These are phyloP conservation scores for Glaciozyma martinii DNA, from an alignment of 768 basidiomycete species.

Conservation along the genomic window DNA sequence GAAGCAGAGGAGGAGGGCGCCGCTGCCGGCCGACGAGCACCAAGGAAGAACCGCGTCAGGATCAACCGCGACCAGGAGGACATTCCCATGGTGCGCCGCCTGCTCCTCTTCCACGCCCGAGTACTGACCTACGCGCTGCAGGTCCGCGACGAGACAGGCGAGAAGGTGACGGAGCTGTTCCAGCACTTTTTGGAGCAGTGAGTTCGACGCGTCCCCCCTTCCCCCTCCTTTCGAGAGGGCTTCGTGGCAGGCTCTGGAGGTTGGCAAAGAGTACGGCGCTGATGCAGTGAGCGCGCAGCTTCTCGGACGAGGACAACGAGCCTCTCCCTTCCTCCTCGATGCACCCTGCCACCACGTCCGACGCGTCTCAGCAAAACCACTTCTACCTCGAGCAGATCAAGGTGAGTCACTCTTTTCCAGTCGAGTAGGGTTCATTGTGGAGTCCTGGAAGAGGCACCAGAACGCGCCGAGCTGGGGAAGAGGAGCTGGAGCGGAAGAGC, in stretches of 20 bases:
- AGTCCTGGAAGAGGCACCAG: too few relatives aligned
- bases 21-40: not conserved
- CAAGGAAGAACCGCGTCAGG: constrained; percentile 7
- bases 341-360: constrained; percentile 3
- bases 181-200: constrained; percentile 86
- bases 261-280: not conserved
- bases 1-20: not conserved
- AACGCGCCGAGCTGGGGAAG: not conserved
- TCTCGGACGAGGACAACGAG: constrained; percentile 69
- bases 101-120: too few relatives aligned
- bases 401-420: not conserved
- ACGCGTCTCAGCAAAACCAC: not conserved
- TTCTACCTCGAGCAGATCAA: constrained; percentile 11
- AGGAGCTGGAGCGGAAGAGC: constrained; percentile 4
- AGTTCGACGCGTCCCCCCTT: constrained; percentile 36
- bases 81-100: constrained; percentile 64
- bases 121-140: too few relatives aligned
- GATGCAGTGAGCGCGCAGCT: constrained; percentile 46
- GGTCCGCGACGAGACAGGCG: constrained; percentile 70
- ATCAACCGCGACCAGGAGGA: constrained; percentile 43
- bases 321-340: constrained; percentile 60
- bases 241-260: not conserved
- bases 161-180: constrained; percentile 86
- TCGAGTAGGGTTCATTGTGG: too few relatives aligned
- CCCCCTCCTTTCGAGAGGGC: constrained; percentile 1